phyloP scores from a whole-genome alignment of 371 early-diverging fungal genomes.

The Rhizopus microsporus region DNA sequence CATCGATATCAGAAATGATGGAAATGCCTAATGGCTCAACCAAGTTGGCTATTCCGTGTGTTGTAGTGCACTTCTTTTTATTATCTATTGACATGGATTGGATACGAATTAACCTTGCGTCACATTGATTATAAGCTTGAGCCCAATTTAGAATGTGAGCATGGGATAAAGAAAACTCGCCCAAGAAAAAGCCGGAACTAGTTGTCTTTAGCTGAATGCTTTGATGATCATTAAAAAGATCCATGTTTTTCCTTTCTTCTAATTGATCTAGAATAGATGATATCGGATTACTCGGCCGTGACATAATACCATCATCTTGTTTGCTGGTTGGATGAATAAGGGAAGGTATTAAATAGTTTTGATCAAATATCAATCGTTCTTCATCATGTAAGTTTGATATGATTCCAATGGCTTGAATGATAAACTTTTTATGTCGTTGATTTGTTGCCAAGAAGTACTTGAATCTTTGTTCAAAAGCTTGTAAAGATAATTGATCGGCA shows the following conservation, averaged over 20 bases:
- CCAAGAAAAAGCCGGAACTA: constrained; percentile 31
- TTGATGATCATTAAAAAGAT: background rate
- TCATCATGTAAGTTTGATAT: background rate
- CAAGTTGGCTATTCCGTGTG: constrained; percentile 50
- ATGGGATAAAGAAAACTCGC: constrained; percentile 28
- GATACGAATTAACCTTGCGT: constrained; percentile 31
- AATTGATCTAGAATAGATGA: constrained; percentile 13
- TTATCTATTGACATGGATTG: constrained; percentile 17
- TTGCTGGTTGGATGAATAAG: background rate
- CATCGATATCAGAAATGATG: constrained; percentile 88
- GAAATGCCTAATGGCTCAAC: constrained; percentile 68
- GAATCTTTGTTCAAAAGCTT: constrained; percentile 43
- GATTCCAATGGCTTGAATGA: constrained; percentile 35
- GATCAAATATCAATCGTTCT: background rate
- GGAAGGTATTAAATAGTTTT: background rate
- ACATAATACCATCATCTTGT: background rate
- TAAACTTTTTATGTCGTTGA: constrained; percentile 36
- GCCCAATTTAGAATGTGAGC: constrained; percentile 32
- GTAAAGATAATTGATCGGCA: constrained; percentile 25
- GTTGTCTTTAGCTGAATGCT: constrained; percentile 8
- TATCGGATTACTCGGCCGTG: constrained; percentile 16
- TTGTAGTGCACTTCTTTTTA: constrained; percentile 20
- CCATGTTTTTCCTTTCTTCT: background rate
- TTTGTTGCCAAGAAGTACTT: constrained; percentile 46
- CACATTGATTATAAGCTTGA: constrained; percentile 20